Conservation (phyloP, 768 basidiomycete species). For the Auricularia sp. region DNA sequence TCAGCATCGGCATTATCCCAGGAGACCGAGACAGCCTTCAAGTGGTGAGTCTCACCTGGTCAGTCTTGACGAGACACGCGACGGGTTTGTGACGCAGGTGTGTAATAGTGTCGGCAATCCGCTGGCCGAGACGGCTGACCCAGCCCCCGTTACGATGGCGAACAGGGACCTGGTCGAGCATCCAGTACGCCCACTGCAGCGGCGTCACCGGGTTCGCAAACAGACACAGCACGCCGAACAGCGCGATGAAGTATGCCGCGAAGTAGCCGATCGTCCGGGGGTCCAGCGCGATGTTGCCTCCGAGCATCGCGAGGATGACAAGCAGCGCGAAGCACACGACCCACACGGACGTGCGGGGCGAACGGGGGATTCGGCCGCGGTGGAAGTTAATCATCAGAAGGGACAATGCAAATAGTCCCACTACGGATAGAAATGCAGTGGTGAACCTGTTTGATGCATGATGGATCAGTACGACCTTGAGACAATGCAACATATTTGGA, state of each 20-base stretch:
- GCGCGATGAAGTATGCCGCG: constrained; percentile 45
- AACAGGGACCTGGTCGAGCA: constrained; percentile 47
- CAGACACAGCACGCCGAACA: constrained; percentile 37
- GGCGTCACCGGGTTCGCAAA: constrained; percentile 47
- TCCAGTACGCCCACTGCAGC: constrained; percentile 48
- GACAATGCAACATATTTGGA: neutral
- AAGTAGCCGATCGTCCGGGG: constrained; percentile 52
- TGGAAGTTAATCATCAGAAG: constrained; percentile 55
- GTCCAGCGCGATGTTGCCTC: constrained; percentile 52
- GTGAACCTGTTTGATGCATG: constrained; percentile 3
- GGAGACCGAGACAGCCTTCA: neutral
- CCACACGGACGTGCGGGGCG: constrained; percentile 29
- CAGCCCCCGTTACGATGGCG: constrained; percentile 34
- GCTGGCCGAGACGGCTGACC: constrained; percentile 29
- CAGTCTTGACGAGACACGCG: constrained; percentile 51
- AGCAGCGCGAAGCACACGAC: constrained; percentile 34
- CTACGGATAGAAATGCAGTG: constrained; percentile 50
- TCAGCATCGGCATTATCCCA: neutral
- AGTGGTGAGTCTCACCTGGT: constrained; percentile 39
- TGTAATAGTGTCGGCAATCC: constrained; percentile 36
- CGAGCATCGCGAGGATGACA: constrained; percentile 36
- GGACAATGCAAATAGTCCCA: constrained; percentile 54
- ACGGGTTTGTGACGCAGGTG: constrained; percentile 43
- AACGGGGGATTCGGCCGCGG: constrained; percentile 45
- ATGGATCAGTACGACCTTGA: neutral